Conservation (phyloP, 441 rosid genomes). For the Theobroma grandiflorum region DNA sequence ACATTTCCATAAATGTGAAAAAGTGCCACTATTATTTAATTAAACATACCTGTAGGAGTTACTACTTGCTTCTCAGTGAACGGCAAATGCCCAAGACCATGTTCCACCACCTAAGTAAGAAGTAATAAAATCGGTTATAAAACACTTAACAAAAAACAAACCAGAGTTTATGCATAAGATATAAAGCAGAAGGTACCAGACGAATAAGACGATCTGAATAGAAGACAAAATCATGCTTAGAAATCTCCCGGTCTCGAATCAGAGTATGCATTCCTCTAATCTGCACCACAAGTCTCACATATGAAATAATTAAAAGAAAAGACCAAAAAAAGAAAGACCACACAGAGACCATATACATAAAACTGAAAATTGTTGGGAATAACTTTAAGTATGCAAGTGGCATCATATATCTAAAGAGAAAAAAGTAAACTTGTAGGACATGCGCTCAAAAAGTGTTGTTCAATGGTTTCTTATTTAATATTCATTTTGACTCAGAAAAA, state of each 20-base stretch:
- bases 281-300: slow-evolving; percentile 49
- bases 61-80: slow-evolving; percentile 95
- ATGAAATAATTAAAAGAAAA: slow-evolving; percentile 31
- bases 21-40: slow-evolving; percentile 16
- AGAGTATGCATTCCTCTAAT: slow-evolving; percentile 99
- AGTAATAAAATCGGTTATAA: slow-evolving; percentile 27
- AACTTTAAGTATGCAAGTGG: not conserved
- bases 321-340: not conserved
- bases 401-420: not conserved
- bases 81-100: slow-evolving; percentile 96
- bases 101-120: slow-evolving; percentile 88
- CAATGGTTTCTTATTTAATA: not conserved
- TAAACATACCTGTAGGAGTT: slow-evolving; percentile 83
- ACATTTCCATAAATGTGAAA: not conserved
- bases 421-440: not conserved
- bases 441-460: not conserved
- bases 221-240: slow-evolving; percentile 96
- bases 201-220: slow-evolving; percentile 97
- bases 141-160: not conserved
- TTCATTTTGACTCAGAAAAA: not conserved
- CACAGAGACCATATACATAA: not conserved
- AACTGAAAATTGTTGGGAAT: slow-evolving; percentile 7
- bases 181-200: slow-evolving; percentile 57
- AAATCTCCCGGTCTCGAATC: slow-evolving; percentile 87
- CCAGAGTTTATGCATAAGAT: not conserved